Percentiles rank a stretch among this genome's conserved stretches.
Evolutionary conservation across 495 filamentous ascomycete species (phyloP).

Genomic region (Aspergillus diversus): DNA sequence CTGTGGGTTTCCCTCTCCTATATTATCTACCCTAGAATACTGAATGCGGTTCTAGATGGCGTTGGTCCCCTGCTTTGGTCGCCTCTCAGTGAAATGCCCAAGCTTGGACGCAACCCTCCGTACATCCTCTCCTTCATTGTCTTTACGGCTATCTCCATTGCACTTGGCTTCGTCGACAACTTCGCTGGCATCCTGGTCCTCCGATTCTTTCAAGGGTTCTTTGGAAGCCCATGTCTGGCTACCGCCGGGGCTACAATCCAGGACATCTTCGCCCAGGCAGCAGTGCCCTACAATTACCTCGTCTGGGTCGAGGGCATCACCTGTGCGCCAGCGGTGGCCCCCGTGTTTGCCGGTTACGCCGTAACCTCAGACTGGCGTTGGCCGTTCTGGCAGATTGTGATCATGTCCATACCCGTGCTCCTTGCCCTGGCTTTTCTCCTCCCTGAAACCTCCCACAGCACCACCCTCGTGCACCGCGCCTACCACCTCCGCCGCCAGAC

Average conservation of each 20-base stretch:
- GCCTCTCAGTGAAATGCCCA: slow-evolving; percentile 50
- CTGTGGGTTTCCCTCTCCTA: slow-evolving; percentile 18
- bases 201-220: slow-evolving; percentile 54
- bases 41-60: slow-evolving; percentile 28
- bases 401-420: slow-evolving; percentile 28
- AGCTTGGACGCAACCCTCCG: slow-evolving; percentile 47
- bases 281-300: slow-evolving; percentile 37
- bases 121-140: slow-evolving; percentile 49
- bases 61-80: slow-evolving; percentile 46
- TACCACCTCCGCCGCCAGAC: slow-evolving; percentile 46
- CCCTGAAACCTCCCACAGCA: slow-evolving; percentile 58
- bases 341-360: slow-evolving; percentile 42
- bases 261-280: slow-evolving; percentile 43
- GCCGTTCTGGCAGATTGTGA: slow-evolving; percentile 51
- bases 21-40: neutral
- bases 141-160: slow-evolving; percentile 45
- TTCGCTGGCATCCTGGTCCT: slow-evolving; percentile 47
- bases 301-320: slow-evolving; percentile 39
- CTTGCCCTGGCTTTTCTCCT: slow-evolving; percentile 42
- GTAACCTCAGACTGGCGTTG: slow-evolving; percentile 42
- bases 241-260: slow-evolving; percentile 58
- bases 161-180: slow-evolving; percentile 31
- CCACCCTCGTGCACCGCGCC: slow-evolving; percentile 59
- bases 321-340: slow-evolving; percentile 36
- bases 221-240: slow-evolving; percentile 50